These are phyloP conservation scores for Aspergillus ruber DNA, from an alignment of 2,329 filamentous ascomycete species.

Conservation along the genomic window DNA sequence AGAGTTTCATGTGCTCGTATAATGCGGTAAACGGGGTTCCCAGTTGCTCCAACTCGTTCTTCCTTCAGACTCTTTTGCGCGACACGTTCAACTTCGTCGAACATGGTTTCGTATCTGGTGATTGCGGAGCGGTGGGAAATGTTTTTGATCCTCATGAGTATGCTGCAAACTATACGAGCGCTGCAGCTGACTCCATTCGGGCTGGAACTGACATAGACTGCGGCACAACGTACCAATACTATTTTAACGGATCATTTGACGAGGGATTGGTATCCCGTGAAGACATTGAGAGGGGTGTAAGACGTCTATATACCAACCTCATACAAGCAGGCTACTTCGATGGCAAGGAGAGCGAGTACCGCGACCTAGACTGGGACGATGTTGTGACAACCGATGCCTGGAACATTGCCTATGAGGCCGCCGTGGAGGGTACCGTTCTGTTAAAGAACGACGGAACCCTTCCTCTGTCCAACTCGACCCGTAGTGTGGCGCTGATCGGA, in stretches of 20 bases:
- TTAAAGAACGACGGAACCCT: conserved; percentile 49
- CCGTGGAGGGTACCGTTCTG: conserved; percentile 42
- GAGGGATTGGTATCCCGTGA: conserved; percentile 41
- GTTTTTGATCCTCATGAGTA: conserved; percentile 52
- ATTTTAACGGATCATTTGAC: conserved; percentile 39
- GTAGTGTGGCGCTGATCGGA: conserved; percentile 50
- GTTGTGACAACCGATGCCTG: conserved; percentile 51
- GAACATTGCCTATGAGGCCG: conserved; percentile 51
- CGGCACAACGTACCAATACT: conserved; percentile 43
- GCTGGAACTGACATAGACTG: conserved; percentile 52
- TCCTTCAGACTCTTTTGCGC: conserved; percentile 57
- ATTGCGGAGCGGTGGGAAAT: conserved; percentile 59
- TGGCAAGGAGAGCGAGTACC: conserved; percentile 39
- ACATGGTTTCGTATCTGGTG: conserved; percentile 56
- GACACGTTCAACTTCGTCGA: conserved; percentile 60
- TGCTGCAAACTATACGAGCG: conserved; percentile 36
- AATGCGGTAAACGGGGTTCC: conserved; percentile 62
- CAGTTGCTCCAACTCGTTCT: conserved; percentile 56
- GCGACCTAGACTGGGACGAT: conserved; percentile 48
- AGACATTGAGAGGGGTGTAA: conserved; percentile 42
- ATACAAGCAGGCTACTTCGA: conserved; percentile 50
- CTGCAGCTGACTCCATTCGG: conserved; percentile 43
- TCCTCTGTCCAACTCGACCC: conserved; percentile 35
- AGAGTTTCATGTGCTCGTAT: conserved; percentile 58
- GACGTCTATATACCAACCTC: conserved; percentile 45